Evolutionary conservation across 1,284 basidiomycete species (phyloP), one percentile per base, ranked within the genome.

Genomic region (Leccinum cinnamomeum): DNA sequence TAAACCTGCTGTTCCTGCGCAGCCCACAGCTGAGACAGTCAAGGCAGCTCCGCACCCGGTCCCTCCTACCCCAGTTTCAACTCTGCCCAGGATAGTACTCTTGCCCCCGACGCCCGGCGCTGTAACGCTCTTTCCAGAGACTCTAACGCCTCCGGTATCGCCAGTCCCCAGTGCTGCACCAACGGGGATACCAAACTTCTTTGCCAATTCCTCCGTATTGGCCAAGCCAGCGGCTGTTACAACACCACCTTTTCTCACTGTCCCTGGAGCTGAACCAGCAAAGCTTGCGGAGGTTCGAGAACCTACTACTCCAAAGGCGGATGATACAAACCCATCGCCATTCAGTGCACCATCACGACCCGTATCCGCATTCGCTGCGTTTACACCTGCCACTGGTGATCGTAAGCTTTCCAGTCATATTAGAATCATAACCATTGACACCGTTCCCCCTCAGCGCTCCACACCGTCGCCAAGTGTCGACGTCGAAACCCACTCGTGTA

Each of bases 131-230:
- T 54, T 60, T 23, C 63, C 69, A 44, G 68, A 68, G 33, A 59
- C 65, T 56, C 51, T 62, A 33, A 62, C 71, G 57, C 53, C 68
- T 39, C 65, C 55, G 11, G 60, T 41, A 6, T 25, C 61, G 53
- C 50, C 60, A 6, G 12, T 33, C 65, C 23, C 59, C 59, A 6
- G 57, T 63, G 11, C 35, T 28, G 10, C 67, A 56, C 12, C 57
- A 12, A 59, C 59, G 12, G 69, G 69, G 7, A 69, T 84, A 33
- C 85, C 84, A 8, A 80, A 85, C 67, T 84, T 86, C 69, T 86
- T 87, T 59, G 76, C 79, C 11, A 75, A 63, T 53, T 77, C 80
- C 0, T 68, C 78, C 12, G 64, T 73, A 14, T 70, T 79, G 62
- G 63, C 69, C 46, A 76, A 78, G 63, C 61, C 78, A 16, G 62